Evolutionary conservation across 169 alveolate genomes (phyloP), one percentile per base, ranked within the genome.

Genomic region (Plasmodium fragile): DNA sequence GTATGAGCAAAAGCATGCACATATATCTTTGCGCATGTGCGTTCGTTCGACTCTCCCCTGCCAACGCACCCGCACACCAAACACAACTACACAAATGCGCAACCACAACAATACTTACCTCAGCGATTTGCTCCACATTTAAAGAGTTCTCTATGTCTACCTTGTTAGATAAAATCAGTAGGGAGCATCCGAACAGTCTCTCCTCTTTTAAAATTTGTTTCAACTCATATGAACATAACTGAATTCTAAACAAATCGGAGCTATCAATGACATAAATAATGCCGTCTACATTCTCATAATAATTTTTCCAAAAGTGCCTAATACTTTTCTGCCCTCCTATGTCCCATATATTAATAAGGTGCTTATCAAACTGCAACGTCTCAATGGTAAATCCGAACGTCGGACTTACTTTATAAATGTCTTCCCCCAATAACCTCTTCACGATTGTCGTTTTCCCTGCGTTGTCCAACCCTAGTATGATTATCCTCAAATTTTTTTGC

Each of bases 311-410:
- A 85, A 98, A 99, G 43, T 99, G 97, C 81, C 99, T 95, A 75
- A 99, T 99, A 22, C 99, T 97, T 75, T 98, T 97, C 96, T 99
- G 99, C 22, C 99, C 99, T n/a, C 99, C 99, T 18, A 99, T 99
- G 95, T 99, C 99, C 99, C 99, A 99, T 77, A 98, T 95, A 96
- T 98, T 98, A 28, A 99, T 94, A 71, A 89, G 71, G 79, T 92
- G 94, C 94, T 94, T 95, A 79, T 98, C 92, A 85, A 97, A 97
- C 83, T 97, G 95, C 53, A 98, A 94, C 28, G 99, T 96, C 93
- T 98, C 98, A 16, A 98, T 98, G 85, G 97, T 97, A 93, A 99
- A 99, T 8, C 99, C 99, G 70, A 98, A 96, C 39, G 99, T 99
- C 7, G 99, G 99, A 75, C 98, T 97, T 72, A 98, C 97, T 78